These are phyloP conservation scores for Annona squamosa DNA, from an alignment of 164 flowering plant species.

Conservation along the genomic window DNA sequence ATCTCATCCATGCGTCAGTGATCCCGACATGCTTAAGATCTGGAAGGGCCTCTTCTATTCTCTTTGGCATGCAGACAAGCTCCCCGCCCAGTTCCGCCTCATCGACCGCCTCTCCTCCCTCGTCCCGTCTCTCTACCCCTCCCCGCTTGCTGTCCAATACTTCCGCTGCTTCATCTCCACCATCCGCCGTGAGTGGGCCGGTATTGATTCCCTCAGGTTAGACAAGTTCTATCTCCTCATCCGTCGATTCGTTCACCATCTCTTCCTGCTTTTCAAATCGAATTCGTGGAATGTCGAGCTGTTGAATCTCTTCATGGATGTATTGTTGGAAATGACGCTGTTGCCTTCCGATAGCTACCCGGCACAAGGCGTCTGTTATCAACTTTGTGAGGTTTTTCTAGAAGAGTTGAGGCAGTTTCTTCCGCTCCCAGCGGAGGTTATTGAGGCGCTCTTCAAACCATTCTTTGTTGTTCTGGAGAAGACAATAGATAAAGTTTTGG, in stretches of 20 bases:
- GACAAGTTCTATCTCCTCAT: constrained; percentile 82
- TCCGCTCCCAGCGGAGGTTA: constrained; percentile 33
- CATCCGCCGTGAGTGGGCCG: constrained; percentile 88
- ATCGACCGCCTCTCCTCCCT: constrained; percentile 44
- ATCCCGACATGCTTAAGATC: constrained; percentile 56
- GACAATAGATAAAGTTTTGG: constrained; percentile 46
- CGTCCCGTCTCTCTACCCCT: constrained; percentile 24
- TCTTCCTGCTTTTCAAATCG: constrained; percentile 41
- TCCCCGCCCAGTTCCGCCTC: constrained; percentile 42
- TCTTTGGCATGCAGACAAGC: constrained; percentile 35
- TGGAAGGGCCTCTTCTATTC: constrained; percentile 95
- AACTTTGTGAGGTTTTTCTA: constrained; percentile 52
- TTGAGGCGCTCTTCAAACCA: constrained; percentile 36
- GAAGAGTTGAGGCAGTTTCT: constrained; percentile 59
- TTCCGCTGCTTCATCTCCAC: constrained; percentile 58
- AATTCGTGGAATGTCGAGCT: constrained; percentile 54
- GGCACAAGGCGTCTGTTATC: constrained; percentile 77
- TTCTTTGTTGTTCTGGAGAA: constrained; percentile 37
- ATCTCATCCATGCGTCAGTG: constrained; percentile 33
- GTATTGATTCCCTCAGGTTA: constrained; percentile 68
- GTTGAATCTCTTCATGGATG: constrained; percentile 19
- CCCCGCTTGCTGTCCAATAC: constrained; percentile 39
- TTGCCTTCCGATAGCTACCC: constrained; percentile 36
- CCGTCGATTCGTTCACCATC: constrained; percentile 42
- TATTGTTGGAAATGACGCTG: constrained; percentile 41